These are phyloP conservation scores for Sequoia sempervirens DNA, from an alignment of 75 land plant genomes.

Conservation along the genomic window DNA sequence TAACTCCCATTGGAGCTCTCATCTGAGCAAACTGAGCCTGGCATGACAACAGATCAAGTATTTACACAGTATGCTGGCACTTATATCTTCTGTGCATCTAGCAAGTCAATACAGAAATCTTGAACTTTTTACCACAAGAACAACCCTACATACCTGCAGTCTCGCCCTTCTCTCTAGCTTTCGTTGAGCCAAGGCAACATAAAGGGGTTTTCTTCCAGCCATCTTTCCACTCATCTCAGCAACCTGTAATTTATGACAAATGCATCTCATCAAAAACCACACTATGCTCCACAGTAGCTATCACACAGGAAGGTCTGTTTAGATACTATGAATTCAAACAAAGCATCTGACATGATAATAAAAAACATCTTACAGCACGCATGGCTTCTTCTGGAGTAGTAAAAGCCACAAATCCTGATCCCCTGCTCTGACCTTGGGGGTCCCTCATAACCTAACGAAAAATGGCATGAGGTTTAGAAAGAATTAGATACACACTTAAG, in stretches of 20 bases:
- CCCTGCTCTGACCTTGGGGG: constrained; percentile 58
- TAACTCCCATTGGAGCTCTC: constrained; percentile 38
- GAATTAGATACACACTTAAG: not conserved
- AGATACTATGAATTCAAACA: not conserved
- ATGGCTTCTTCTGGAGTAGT: constrained; percentile 61
- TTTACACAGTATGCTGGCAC: too few species aligned
- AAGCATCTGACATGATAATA: too few species aligned
- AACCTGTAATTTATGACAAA: constrained; percentile 32
- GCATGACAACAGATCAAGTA: not conserved
- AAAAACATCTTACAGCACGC: constrained; percentile 45
- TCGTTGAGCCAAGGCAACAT: constrained; percentile 85
- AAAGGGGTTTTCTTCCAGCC: constrained; percentile 76
- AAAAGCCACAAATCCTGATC: constrained; percentile 81
- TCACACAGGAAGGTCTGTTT: not conserved
- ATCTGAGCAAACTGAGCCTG: constrained; percentile 87
- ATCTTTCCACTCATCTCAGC: constrained; percentile 86
- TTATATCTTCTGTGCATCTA: not conserved
- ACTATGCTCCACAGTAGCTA: not conserved
- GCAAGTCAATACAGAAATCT: not conserved
- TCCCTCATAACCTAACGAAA: constrained; percentile 57
- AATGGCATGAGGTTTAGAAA: constrained; percentile 7
- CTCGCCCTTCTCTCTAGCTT: constrained; percentile 81
- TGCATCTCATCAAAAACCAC: not conserved
- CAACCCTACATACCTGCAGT: constrained; percentile 54
- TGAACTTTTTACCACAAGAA: not conserved